phyloP scores from a whole-genome alignment of 495 filamentous ascomycete species.

The Achaetomiella virescens region DNA sequence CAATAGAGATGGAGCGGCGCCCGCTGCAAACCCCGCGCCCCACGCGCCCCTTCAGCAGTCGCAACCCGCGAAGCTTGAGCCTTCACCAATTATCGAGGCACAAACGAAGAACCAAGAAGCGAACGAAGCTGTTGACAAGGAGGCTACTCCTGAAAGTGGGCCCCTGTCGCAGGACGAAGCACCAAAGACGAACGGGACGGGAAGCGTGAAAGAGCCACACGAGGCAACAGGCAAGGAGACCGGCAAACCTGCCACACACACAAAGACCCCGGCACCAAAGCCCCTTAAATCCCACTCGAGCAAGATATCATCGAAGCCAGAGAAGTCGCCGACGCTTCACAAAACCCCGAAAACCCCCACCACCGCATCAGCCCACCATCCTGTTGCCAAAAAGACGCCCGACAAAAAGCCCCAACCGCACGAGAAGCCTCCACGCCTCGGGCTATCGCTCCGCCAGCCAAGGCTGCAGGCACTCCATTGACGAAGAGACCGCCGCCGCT shows the following conservation, averaged over 20 bases:
- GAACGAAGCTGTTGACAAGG: slow-evolving; percentile 3
- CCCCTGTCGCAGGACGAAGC: not conserved
- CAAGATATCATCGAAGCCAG: slow-evolving; percentile 32
- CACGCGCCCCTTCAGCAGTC: not conserved
- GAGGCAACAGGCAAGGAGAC: slow-evolving; percentile 5
- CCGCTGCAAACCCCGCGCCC: not conserved
- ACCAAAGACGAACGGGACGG: slow-evolving; percentile 8
- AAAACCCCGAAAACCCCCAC: slow-evolving; percentile 29
- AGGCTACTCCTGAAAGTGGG: not conserved
- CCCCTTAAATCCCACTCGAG: slow-evolving; percentile 24
- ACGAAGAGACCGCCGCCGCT: slow-evolving; percentile 33
- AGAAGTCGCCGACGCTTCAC: slow-evolving; percentile 32
- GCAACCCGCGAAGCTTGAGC: slow-evolving; percentile 15
- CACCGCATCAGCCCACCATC: slow-evolving; percentile 17
- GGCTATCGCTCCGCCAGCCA: slow-evolving; percentile 20
- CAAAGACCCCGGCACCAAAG: slow-evolving; percentile 32
- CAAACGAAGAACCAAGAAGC: not conserved
- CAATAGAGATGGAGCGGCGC: slow-evolving; percentile 8
- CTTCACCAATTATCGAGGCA: slow-evolving; percentile 3
- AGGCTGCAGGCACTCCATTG: slow-evolving; percentile 22
- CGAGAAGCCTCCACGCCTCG: slow-evolving; percentile 29
- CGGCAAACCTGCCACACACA: slow-evolving; percentile 34
- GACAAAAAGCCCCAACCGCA: slow-evolving; percentile 23
- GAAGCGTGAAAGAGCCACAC: slow-evolving; percentile 15
- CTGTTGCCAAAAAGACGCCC: slow-evolving; percentile 24